A percentile compares a stretch with the other conserved stretches of the same genome.
Evolutionary conservation across 768 basidiomycete species (phyloP).

Genomic region (Lactarius tabidus): DNA sequence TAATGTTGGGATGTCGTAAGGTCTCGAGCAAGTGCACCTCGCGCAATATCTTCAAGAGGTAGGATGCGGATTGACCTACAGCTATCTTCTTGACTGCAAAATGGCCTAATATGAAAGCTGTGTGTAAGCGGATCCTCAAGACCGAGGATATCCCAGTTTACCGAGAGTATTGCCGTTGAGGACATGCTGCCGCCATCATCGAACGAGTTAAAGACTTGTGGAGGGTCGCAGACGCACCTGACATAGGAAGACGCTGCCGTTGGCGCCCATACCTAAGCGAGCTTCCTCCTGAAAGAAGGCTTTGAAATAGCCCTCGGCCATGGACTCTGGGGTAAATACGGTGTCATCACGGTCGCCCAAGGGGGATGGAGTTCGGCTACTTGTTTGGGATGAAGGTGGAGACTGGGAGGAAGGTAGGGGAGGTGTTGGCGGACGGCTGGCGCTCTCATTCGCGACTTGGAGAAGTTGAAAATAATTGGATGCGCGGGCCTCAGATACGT

Average conservation of each 20-base stretch:
- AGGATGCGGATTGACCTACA: constrained; percentile 84
- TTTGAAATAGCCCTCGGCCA: constrained; percentile 92
- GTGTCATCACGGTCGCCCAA: background rate
- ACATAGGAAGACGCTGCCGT: constrained; percentile 85
- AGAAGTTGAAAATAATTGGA: constrained; percentile 81
- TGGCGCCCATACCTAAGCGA: constrained; percentile 91
- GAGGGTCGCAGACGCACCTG: constrained; percentile 47
- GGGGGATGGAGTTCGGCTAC: constrained; percentile 28
- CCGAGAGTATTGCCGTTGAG: constrained; percentile 84
- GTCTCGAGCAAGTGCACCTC: constrained; percentile 86
- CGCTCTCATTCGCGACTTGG: constrained; percentile 64
- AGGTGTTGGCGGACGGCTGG: constrained; percentile 51
- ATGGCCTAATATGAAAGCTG: constrained; percentile 44
- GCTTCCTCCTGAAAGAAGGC: constrained; percentile 90
- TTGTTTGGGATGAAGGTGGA: constrained; percentile 29
- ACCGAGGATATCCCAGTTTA: constrained; percentile 31
- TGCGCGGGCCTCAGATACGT: constrained; percentile 42
- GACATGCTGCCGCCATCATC: constrained; percentile 52
- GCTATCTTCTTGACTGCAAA: constrained; percentile 98
- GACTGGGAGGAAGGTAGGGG: constrained; percentile 26
- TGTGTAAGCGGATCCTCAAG: constrained; percentile 10
- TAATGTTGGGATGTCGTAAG: constrained; percentile 87
- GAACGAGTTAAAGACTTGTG: background rate
- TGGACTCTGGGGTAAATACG: constrained; percentile 61
- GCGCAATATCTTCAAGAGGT: constrained; percentile 74